phyloP scores from a whole-genome alignment of 352 stramenopile species.

The Blastocystis sp. region DNA sequence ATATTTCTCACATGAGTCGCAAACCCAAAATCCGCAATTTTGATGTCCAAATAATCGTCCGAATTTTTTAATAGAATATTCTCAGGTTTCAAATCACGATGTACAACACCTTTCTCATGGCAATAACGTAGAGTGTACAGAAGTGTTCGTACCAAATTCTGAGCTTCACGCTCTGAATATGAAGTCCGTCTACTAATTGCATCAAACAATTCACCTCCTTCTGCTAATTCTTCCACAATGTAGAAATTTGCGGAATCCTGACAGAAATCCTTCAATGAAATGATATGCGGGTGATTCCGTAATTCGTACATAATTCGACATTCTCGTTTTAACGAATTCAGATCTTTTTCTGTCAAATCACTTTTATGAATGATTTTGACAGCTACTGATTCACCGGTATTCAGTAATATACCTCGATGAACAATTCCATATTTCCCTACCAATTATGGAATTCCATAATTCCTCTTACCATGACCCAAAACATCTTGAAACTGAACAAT shows the following conservation, averaged over 20 bases:
- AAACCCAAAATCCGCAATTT: slow-evolving; percentile 80
- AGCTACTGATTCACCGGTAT: slow-evolving; percentile 77
- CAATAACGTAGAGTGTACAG: slow-evolving; percentile 76
- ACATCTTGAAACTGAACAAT: neutral
- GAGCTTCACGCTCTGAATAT: slow-evolving; percentile 76
- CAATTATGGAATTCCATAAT: neutral
- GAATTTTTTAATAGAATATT: slow-evolving; percentile 75
- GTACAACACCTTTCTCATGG: slow-evolving; percentile 76
- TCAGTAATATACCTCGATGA: neutral
- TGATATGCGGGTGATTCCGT: slow-evolving; percentile 77
- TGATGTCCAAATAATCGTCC: slow-evolving; percentile 75
- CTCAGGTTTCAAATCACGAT: slow-evolving; percentile 71
- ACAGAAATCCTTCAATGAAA: slow-evolving; percentile 83
- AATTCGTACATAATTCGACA: slow-evolving; percentile 97
- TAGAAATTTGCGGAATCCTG: slow-evolving; percentile 86
- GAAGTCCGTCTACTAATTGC: neutral
- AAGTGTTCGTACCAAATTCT: slow-evolving; percentile 76
- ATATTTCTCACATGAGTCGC: slow-evolving; percentile 63
- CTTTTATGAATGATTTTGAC: slow-evolving; percentile 95
- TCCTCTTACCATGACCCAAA: neutral
- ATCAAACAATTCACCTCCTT: slow-evolving; percentile 39
- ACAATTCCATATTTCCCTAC: slow-evolving; percentile 30
- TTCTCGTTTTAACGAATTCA: slow-evolving; percentile 80
- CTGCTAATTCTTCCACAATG: slow-evolving; percentile 84
- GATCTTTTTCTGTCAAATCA: slow-evolving; percentile 88